Base-by-base conservation (phyloP, 306 rosid genomes). In the Crotalaria pallida region DNA sequence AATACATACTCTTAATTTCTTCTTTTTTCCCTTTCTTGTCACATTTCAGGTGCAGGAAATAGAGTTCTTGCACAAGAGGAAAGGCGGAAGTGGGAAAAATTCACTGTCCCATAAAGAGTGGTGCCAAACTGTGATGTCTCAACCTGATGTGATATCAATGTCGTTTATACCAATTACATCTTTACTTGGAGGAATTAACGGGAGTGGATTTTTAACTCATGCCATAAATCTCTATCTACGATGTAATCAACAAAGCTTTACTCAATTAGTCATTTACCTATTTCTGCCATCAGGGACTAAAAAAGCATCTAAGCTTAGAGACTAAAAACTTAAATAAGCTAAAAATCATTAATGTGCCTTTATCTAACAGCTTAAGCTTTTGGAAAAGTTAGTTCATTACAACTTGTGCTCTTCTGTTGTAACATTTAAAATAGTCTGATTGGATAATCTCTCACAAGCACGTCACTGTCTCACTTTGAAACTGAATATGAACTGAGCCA, bases 201-300 rank as follows among this genome's bases (percentile, higher is more conserved):
- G 84, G 73, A 78, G 88, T 72, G 98, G 90, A 79, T 86, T 81
- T 67, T 73, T 87, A 82, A 81, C 82, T 85, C 98, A 92, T 67
- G 98, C 98, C 77, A 87, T 92, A 65, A 89, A 89, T 76, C 95
- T 89, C 57, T 92, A 92, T 79, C 79, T 89, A 70, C 86, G 88
- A 68, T 89, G 98, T 80, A 71, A 80, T 81, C 55, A 36, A 24
- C 29, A 53, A 65, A 21, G 41, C 29, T 2, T 26, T 3, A 26
- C 29, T 26, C 29, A 26, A 2, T 26, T 26, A 26, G 29, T 26
- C 29, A 26, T 26, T 26, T 26, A 26, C 29, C 29, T 26, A 26
- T 26, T 26, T 2, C 4, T 26, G 29, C n/a, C n/a, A n/a, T n/a
- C n/a, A 3, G 33, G 33, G 5, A 1, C 3, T 27, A 27, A 3